Conservation (phyloP, 352 stramenopile genomes). For the Blastocystis sp. region DNA sequence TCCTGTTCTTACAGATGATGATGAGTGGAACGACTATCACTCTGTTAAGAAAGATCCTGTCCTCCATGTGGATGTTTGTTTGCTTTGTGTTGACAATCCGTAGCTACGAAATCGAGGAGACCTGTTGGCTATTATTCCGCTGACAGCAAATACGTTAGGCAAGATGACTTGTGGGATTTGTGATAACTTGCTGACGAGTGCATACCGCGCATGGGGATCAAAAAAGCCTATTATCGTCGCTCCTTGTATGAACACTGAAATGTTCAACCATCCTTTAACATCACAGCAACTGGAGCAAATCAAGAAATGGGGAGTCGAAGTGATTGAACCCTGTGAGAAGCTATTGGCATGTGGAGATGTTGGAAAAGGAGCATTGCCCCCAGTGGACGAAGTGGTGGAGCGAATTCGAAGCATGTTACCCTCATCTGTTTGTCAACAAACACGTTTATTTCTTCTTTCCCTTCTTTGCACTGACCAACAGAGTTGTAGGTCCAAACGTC, state of each 20-base stretch:
- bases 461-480: conserved; percentile 19
- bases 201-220: conserved; percentile 11
- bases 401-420: neutral
- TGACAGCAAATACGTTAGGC: conserved; percentile 21
- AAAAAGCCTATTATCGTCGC: conserved; percentile 47
- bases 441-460: conserved; percentile 46
- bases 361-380: conserved; percentile 47
- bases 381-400: neutral
- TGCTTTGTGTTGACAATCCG: neutral
- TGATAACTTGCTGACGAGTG: conserved; percentile 44
- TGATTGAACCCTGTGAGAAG: conserved; percentile 42
- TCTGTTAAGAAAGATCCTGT: conserved; percentile 60
- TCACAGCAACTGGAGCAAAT: neutral
- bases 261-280: conserved; percentile 45
- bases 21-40: conserved; percentile 48
- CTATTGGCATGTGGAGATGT: conserved; percentile 28
- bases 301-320: neutral
- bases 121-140: conserved; percentile 31
- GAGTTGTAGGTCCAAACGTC: neutral
- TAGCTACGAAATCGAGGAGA: conserved; percentile 31
- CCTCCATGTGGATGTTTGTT: conserved; percentile 9
- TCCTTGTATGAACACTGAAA: conserved; percentile 58
- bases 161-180: conserved; percentile 32
- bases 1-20: neutral
- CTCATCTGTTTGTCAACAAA: conserved; percentile 15